phyloP scores from a whole-genome alignment of 352 stramenopile genomes.

The Hyaloperonospora brassicae region DNA sequence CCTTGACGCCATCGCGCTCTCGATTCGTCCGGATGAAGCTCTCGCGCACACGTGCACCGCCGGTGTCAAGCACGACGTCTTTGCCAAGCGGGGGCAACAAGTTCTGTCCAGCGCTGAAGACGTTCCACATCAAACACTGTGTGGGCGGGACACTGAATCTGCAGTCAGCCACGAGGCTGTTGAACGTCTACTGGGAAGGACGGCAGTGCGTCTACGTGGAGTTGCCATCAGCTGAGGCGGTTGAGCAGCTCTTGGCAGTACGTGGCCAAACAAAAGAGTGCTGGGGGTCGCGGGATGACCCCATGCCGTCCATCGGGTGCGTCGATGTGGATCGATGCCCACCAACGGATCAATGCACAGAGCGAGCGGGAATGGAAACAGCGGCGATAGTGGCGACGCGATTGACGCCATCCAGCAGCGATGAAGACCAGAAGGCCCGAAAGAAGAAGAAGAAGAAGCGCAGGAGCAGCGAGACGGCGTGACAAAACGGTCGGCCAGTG shows the following conservation, averaged over 20 bases:
- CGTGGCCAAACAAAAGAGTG: constrained; percentile 26
- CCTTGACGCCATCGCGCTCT: constrained; percentile 38
- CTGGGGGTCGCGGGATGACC: constrained; percentile 34
- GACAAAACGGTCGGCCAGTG: constrained; percentile 2
- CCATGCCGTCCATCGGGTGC: constrained; percentile 57
- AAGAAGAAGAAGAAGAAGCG: constrained; percentile 18
- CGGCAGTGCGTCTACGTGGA: constrained; percentile 42
- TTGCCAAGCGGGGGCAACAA: constrained; percentile 13
- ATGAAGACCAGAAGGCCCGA: constrained; percentile 22
- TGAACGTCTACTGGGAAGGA: constrained; percentile 50
- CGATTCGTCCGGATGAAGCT: constrained; percentile 50
- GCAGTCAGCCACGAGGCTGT: constrained; percentile 26
- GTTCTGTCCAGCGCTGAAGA: constrained; percentile 35
- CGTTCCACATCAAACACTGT: constrained; percentile 72
- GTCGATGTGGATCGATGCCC: constrained; percentile 46
- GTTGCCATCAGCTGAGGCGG: constrained; percentile 32
- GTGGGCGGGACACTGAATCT: constrained; percentile 45
- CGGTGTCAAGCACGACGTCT: constrained; percentile 7
- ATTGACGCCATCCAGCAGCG: constrained; percentile 13
- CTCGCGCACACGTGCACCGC: constrained; percentile 33
- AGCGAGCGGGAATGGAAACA: constrained; percentile 14
- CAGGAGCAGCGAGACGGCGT: constrained; percentile 29
- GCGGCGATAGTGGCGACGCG: constrained; percentile 20
- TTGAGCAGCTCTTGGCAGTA: constrained; percentile 33
- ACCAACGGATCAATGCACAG: constrained; percentile 15